phyloP scores from a whole-genome alignment of 305 asterid genomes.

The Ajuga reptans region DNA sequence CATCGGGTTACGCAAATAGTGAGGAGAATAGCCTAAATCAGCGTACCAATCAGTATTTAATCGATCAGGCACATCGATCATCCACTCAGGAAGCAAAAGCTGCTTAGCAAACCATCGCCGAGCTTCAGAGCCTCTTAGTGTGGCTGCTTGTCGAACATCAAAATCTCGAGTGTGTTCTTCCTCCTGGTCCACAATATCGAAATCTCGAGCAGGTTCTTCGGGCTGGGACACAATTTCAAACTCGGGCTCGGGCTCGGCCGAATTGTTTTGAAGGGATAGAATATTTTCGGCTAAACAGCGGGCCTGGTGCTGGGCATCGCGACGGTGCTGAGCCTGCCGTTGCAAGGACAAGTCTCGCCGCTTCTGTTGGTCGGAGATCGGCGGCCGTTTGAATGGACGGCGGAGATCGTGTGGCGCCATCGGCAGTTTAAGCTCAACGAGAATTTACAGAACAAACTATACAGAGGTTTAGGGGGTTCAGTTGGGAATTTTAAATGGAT shows the following conservation, averaged over 20 bases:
- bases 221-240: constrained; percentile 15
- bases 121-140: constrained; percentile 63
- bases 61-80: constrained; percentile 83
- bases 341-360: constrained; percentile 77
- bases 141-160: constrained; percentile 67
- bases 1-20: background rate
- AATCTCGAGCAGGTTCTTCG: background rate
- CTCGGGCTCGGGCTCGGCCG: constrained; percentile 26
- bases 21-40: background rate
- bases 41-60: constrained; percentile 57
- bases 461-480: background rate
- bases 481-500: background rate
- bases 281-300: constrained; percentile 69
- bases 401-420: constrained; percentile 82
- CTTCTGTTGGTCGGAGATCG: constrained; percentile 80
- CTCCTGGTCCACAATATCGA: constrained; percentile 21
- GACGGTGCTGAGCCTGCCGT: constrained; percentile 71
- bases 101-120: constrained; percentile 89
- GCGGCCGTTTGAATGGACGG: constrained; percentile 78
- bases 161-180: constrained; percentile 26
- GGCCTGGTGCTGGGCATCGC: constrained; percentile 72
- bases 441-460: background rate
- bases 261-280: constrained; percentile 44
- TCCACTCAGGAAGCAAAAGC: constrained; percentile 95
- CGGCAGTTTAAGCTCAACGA: background rate